Evolutionary conservation across 139 green algal genomes (phyloP).

Genomic region (Tetraselmis chui): DNA sequence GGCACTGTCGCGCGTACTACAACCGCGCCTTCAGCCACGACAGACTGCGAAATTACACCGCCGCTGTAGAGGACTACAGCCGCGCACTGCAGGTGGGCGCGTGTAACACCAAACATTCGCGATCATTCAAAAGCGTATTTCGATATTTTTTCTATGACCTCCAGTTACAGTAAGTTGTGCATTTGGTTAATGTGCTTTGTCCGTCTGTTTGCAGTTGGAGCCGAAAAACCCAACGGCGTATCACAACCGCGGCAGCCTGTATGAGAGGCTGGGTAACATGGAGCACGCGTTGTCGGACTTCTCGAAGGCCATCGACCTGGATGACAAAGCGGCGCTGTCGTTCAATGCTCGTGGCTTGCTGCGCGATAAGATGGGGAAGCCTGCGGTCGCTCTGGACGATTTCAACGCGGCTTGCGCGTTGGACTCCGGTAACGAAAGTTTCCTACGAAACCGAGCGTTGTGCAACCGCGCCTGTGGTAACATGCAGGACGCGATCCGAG

Average conservation of each 20-base stretch:
- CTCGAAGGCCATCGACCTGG: constrained; percentile 32
- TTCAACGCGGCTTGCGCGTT: constrained; percentile 33
- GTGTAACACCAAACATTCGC: no score
- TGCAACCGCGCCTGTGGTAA: constrained; percentile 13
- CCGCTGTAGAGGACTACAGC: constrained; percentile 63
- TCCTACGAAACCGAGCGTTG: constrained; percentile 43
- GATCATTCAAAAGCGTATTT: no score
- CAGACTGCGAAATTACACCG: constrained; percentile 36
- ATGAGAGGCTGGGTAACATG: constrained; percentile 53
- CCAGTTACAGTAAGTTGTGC: no score
- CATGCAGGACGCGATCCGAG: constrained; percentile 6
- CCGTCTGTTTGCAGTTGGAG: constrained; percentile 42
- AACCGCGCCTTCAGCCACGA: constrained; percentile 68
- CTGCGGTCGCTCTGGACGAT: constrained; percentile 30
- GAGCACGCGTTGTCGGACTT: constrained; percentile 50
- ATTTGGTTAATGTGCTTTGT: constrained; percentile 11
- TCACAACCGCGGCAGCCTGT: constrained; percentile 64
- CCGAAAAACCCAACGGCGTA: constrained; percentile 61
- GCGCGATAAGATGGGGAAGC: constrained; percentile 36
- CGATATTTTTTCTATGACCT: no score
- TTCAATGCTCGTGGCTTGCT: constrained; percentile 39
- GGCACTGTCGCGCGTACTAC: constrained; percentile 71
- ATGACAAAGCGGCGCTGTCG: constrained; percentile 31
- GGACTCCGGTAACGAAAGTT: constrained; percentile 30
- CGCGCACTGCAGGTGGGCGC: constrained; percentile 39